These are phyloP conservation scores for Sinapis alba DNA, from an alignment of 441 rosid genomes.

Conservation along the genomic window DNA sequence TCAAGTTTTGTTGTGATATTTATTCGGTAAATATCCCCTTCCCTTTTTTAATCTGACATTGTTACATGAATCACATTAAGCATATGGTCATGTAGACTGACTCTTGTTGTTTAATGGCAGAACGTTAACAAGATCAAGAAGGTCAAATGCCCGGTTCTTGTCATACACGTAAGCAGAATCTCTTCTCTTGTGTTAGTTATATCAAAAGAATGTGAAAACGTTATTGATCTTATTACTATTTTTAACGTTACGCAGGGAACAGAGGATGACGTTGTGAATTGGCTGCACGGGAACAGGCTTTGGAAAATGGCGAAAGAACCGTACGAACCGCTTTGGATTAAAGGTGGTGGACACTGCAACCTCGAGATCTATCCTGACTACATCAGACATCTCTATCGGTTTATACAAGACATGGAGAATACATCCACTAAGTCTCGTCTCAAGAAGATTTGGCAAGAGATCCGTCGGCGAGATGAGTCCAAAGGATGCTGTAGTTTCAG, in stretches of 20 bases:
- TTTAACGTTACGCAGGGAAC: conserved; percentile 61
- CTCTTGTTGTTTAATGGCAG: conserved; percentile 48
- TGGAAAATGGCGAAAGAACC: conserved; percentile 93
- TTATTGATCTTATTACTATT: not conserved
- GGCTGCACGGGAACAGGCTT: conserved; percentile 89
- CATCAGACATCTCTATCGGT: conserved; percentile 80
- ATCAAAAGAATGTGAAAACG: not conserved
- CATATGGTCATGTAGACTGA: not conserved
- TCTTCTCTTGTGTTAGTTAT: not conserved
- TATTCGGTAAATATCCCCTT: conserved; percentile 57
- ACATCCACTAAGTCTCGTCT: conserved; percentile 69
- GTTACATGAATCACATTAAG: not conserved
- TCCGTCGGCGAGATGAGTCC: conserved; percentile 45
- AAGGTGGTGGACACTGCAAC: conserved; percentile 99
- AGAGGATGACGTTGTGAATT: conserved; percentile 95
- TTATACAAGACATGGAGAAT: conserved; percentile 89
- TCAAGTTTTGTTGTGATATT: conserved; percentile 85
- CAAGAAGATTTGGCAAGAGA: conserved; percentile 65
- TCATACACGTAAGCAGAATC: conserved; percentile 79
- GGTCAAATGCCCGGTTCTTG: conserved; percentile 94
- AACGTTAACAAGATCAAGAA: conserved; percentile 79
- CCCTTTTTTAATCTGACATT: conserved; percentile 6
- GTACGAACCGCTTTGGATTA: conserved; percentile 93
- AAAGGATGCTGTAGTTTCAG: conserved; percentile 58
- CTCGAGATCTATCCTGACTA: conserved; percentile 94